Conservation (phyloP, 768 basidiomycete genomes). For the Tricholoma terreum region DNA sequence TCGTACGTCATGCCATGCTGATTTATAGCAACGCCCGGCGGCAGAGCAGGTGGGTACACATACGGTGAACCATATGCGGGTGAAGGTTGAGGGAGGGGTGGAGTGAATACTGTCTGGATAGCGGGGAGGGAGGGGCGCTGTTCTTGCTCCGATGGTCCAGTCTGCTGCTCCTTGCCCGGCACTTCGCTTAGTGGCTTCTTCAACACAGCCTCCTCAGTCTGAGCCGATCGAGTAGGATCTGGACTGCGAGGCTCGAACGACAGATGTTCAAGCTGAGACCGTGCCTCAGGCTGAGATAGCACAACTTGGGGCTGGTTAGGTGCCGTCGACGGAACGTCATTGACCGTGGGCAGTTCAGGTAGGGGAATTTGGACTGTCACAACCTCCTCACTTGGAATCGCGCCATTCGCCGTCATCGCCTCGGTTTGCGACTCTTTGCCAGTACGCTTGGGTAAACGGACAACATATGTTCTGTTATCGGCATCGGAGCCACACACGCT, state of each 20-base stretch:
- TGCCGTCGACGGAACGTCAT: conserved; percentile 4
- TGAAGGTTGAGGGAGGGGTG: conserved; percentile 41
- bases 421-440: conserved; percentile 34
- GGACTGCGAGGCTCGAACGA: conserved; percentile 30
- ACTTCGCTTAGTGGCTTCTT: conserved; percentile 33
- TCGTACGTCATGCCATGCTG: conserved; percentile 81
- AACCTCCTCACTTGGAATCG: conserved; percentile 49
- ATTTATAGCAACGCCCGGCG: conserved; percentile 70
- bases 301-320: conserved; percentile 1
- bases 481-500: conserved; percentile 33
- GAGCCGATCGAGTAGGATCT: conserved; percentile 35
- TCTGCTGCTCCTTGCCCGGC: conserved; percentile 17
- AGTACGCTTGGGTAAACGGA: conserved; percentile 49
- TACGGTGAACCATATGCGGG: conserved; percentile 71
- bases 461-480: conserved; percentile 45
- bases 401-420: conserved; percentile 26
- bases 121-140: conserved; percentile 37
- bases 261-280: conserved; percentile 40
- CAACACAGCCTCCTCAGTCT: conserved; percentile 49
- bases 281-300: conserved; percentile 29
- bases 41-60: conserved; percentile 55
- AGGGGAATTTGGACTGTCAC: conserved; percentile 48
- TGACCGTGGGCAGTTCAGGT: conserved; percentile 18
- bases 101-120: conserved; percentile 42
- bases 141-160: conserved; percentile 9